Percentiles rank a stretch among this genome's conserved stretches.
phyloP scores from a whole-genome alignment of 208 protist genomes.

The Wallacemonas sp. region DNA sequence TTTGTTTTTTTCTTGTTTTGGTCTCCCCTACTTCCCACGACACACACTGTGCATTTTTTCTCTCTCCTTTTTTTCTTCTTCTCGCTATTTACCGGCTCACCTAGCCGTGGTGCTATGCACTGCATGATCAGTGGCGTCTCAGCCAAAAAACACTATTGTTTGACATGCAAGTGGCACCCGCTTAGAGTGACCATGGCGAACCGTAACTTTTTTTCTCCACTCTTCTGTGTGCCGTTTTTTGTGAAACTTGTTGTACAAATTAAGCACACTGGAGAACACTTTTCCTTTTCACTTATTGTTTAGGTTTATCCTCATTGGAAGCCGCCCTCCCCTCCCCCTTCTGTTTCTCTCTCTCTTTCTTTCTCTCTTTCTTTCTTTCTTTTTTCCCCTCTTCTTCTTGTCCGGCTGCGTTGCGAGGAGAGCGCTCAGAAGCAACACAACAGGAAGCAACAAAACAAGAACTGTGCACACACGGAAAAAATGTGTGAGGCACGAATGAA shows the following conservation, averaged over 20 bases:
- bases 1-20: too few relatives aligned
- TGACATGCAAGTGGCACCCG: background rate
- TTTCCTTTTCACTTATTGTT: background rate
- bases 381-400: too few relatives aligned
- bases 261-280: background rate
- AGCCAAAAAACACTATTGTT: constrained; percentile 16
- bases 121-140: constrained; percentile 14
- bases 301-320: background rate
- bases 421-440: too few relatives aligned
- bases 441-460: too few relatives aligned
- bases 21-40: too few relatives aligned
- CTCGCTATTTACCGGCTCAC: background rate
- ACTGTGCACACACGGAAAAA: too few relatives aligned
- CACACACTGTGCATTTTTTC: background rate
- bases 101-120: background rate
- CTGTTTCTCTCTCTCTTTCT: too few relatives aligned
- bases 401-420: too few relatives aligned
- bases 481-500: too few relatives aligned
- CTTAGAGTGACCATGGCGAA: background rate
- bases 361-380: too few relatives aligned
- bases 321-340: background rate
- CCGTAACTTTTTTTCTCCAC: background rate
- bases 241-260: background rate
- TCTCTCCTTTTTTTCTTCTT: constrained; percentile 12
- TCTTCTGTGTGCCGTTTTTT: background rate